Evolutionary conservation across 108 stramenopile genomes (phyloP), one percentile per base, ranked within the genome.

Genomic region (Discostella stelligeroides): DNA sequence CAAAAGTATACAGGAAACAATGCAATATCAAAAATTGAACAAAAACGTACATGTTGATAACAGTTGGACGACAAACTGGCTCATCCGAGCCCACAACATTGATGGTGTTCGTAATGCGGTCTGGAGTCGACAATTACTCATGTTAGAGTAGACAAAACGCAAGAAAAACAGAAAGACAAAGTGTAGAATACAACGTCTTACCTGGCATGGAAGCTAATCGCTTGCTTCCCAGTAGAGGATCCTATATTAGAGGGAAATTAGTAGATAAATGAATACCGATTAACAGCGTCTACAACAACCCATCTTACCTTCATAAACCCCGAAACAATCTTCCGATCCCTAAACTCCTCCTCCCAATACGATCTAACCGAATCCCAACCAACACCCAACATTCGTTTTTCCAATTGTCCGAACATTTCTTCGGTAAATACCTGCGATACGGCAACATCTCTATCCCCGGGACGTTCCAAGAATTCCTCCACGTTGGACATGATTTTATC

Each of bases 51-150:
- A 96, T 96, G 78, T 96, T 98, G 67, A 98, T 98, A 14, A 96
- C 92, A 27, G 97, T 96, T 18, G 97, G 97, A 12, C 97, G 89
- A 61, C 72, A 93, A 9, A 91, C 85, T 27, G 81, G 78, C 15
- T 75, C 80, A 18, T 83, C 82, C 1, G 73, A 70, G 15, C 67
- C 75, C 24, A 84, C 82, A 30, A 90, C 75, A 62, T 87, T 92
- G 59, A 97, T 94, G 0, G 95, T 95, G 74, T 97, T 97, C 15
- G 97, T 97, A 42, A 96, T 92, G 21, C 97, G 89, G 73, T 97
- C 97, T 5, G 29, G 74, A 28, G 8, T 20, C 6, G 13, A 0
- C 13, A 28, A 20, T 12, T 34, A 28, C 8, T 58, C 17, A 40
- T 34, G 34, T 15, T 37, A 56, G 24, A 29, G 54, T 56, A 14